phyloP scores from a whole-genome alignment of 2,329 filamentous ascomycete species.

The Exutisphaerella laricina region DNA sequence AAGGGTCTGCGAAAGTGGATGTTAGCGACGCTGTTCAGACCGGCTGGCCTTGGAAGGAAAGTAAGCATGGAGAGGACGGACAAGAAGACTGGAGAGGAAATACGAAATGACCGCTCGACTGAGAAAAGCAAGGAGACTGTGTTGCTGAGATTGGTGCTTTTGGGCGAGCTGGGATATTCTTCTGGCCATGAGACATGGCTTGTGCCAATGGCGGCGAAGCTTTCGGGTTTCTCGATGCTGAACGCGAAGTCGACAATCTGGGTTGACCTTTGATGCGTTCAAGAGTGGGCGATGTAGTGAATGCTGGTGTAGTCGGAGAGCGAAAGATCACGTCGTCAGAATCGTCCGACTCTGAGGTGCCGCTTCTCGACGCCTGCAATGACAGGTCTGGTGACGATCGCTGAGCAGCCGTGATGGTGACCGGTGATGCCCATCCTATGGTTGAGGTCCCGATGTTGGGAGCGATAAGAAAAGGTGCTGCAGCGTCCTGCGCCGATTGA shows the following conservation, averaged over 20 bases:
- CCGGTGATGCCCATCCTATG: background rate
- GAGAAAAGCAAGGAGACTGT: constrained; percentile 33
- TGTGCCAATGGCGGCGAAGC: constrained; percentile 12
- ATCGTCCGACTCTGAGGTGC: constrained; percentile 10
- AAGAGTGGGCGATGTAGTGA: constrained; percentile 23
- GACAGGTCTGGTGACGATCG: constrained; percentile 38
- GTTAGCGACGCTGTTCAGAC: constrained; percentile 1
- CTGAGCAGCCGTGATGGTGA: background rate
- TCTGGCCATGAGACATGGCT: constrained; percentile 10
- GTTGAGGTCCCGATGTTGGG: too few relatives aligned
- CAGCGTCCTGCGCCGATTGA: constrained; percentile 21
- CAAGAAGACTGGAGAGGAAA: constrained; percentile 38
- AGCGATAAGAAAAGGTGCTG: constrained; percentile 13
- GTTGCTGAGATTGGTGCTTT: constrained; percentile 16
- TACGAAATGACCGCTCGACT: constrained; percentile 34
- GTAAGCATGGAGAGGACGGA: constrained; percentile 32
- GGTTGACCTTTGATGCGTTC: constrained; percentile 21
- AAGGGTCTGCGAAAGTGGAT: constrained; percentile 46
- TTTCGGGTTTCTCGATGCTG: constrained; percentile 5
- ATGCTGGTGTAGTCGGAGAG: constrained; percentile 26
- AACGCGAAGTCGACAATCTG: constrained; percentile 8
- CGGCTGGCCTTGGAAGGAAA: constrained; percentile 15
- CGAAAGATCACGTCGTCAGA: constrained; percentile 22
- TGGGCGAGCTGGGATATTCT: constrained; percentile 14
- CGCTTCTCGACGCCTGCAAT: constrained; percentile 16